Percentiles rank a stretch among this genome's conserved stretches.
phyloP scores from a whole-genome alignment of 2,329 filamentous ascomycete species.

The Ophiostoma angusticollis region DNA sequence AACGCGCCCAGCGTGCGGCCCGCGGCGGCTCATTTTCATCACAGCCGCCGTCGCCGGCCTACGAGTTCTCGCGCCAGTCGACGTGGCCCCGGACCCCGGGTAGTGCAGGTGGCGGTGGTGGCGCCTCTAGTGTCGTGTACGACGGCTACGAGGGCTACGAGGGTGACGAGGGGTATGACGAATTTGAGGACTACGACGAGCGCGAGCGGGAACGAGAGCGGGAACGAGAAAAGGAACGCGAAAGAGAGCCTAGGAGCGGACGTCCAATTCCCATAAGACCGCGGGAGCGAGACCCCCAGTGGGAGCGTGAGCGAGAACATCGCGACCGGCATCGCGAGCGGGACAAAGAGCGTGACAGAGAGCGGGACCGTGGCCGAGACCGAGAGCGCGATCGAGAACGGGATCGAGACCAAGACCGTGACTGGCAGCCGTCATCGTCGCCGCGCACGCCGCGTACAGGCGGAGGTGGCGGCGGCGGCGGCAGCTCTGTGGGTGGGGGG shows the following conservation, averaged over 20 bases:
- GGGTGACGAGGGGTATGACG: not conserved
- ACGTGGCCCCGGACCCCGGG: constrained; percentile 2
- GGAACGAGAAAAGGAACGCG: not conserved
- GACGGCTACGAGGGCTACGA: constrained; percentile 11
- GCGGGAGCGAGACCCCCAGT: too few relatives aligned
- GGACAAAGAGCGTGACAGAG: not conserved
- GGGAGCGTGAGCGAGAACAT: too few relatives aligned
- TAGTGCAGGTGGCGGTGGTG: not conserved
- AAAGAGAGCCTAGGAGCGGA: too few relatives aligned
- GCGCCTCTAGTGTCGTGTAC: too few relatives aligned
- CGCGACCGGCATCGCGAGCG: too few relatives aligned
- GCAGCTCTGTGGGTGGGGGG: too few relatives aligned
- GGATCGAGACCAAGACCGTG: not conserved
- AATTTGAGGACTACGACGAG: not conserved
- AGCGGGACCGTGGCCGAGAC: not conserved
- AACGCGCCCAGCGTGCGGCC: constrained; percentile 7
- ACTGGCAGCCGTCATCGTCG: constrained; percentile 9
- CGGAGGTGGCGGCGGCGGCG: constrained; percentile 3
- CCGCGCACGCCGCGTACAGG: constrained; percentile 10
- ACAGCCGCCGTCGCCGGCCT: constrained; percentile 8
- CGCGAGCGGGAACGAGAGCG: constrained; percentile 2
- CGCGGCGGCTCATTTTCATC: constrained; percentile 8
- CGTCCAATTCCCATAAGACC: too few relatives aligned
- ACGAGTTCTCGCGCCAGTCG: constrained; percentile 9
- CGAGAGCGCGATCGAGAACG: constrained; percentile 1